These are phyloP conservation scores for Malassezia yamatoensis DNA, from an alignment of 1,284 basidiomycete genomes.

Conservation along the genomic window DNA sequence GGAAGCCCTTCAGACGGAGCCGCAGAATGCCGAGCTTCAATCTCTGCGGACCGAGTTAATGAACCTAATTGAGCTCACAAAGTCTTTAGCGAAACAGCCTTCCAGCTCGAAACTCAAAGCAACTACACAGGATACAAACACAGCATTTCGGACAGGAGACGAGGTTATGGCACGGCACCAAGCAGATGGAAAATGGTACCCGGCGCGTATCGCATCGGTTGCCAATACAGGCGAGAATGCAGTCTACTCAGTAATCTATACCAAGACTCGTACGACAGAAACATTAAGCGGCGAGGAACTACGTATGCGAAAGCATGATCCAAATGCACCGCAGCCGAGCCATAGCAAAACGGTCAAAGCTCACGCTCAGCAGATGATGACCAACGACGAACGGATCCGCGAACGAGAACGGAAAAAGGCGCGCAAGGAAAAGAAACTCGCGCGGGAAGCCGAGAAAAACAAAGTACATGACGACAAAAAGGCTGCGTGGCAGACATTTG, in stretches of 20 bases:
- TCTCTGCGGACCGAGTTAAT: slow-evolving; percentile 69
- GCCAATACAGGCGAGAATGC: slow-evolving; percentile 74
- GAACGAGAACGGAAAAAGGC: slow-evolving; percentile 80
- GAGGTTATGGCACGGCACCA: slow-evolving; percentile 62
- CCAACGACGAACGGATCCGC: slow-evolving; percentile 10
- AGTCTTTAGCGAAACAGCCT: slow-evolving; percentile 14
- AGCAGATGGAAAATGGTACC: slow-evolving; percentile 32
- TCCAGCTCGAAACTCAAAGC: background rate
- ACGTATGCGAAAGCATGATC: slow-evolving; percentile 53
- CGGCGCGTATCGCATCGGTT: slow-evolving; percentile 53
- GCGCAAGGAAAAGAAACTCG: slow-evolving; percentile 90
- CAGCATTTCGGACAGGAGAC: slow-evolving; percentile 60
- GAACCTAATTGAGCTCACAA: slow-evolving; percentile 78
- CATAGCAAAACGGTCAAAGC: slow-evolving; percentile 1
- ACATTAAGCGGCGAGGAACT: slow-evolving; percentile 65
- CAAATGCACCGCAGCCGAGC: background rate
- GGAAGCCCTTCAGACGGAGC: slow-evolving; percentile 69
- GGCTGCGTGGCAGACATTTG: slow-evolving; percentile 91
- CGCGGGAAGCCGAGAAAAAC: slow-evolving; percentile 71
- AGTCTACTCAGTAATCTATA: slow-evolving; percentile 86
- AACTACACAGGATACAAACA: background rate
- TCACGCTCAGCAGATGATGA: slow-evolving; percentile 58
- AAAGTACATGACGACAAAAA: slow-evolving; percentile 82
- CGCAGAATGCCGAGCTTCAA: slow-evolving; percentile 62
- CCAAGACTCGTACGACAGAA: slow-evolving; percentile 89